phyloP scores from a whole-genome alignment of 176 grass and related monocot species.

The Musa acuminata region DNA sequence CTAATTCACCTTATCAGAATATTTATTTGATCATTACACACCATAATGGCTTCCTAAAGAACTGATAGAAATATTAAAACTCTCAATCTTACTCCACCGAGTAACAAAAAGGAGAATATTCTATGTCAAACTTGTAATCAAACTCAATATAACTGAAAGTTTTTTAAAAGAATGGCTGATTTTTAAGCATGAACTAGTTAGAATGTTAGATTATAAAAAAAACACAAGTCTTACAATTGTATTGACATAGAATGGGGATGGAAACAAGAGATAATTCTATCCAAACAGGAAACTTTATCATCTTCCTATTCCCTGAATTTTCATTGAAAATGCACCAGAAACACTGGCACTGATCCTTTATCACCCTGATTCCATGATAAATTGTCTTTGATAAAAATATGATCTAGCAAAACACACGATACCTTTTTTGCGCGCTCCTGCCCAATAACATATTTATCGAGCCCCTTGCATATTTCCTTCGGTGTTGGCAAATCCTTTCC shows the following conservation, averaged over 20 bases:
- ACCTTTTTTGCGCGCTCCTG: constrained; percentile 95
- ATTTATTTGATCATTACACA: too few relatives aligned
- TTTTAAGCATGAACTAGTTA: too few relatives aligned
- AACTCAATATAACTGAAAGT: too few relatives aligned
- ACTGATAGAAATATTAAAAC: too few relatives aligned
- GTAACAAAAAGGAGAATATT: too few relatives aligned
- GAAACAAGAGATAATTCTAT: not conserved
- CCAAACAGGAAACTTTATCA: not conserved
- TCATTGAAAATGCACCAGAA: not conserved
- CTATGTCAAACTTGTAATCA: too few relatives aligned
- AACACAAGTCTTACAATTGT: not conserved
- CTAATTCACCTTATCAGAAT: too few relatives aligned
- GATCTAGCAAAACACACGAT: not conserved
- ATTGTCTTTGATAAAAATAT: not conserved
- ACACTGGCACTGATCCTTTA: not conserved
- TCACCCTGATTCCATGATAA: not conserved
- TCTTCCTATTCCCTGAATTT: too few relatives aligned
- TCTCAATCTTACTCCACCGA: too few relatives aligned
- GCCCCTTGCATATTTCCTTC: constrained; percentile 85
- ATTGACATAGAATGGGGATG: not conserved
- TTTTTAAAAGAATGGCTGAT: too few relatives aligned
- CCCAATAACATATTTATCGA: constrained; percentile 98
- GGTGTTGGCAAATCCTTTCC: constrained; percentile 92
- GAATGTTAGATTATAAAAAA: not conserved
- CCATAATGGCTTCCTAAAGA: too few relatives aligned